Evolutionary conservation across 2,329 filamentous ascomycete species (phyloP).

Genomic region (Chalaropsis thielavioides): DNA sequence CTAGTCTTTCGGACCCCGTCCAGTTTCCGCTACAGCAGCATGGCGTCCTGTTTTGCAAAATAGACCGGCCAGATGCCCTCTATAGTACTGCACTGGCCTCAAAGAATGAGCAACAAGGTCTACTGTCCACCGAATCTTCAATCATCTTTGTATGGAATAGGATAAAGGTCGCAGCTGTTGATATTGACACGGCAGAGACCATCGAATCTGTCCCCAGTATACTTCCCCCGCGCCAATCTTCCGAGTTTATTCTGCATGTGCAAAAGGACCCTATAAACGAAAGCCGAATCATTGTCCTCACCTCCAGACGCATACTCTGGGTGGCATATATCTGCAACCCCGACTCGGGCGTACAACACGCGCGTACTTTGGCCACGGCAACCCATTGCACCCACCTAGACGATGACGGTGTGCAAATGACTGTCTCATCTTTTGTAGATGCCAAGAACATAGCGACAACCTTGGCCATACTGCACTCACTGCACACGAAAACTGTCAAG

Average conservation of each 20-base stretch:
- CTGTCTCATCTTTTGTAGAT: neutral
- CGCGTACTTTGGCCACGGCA: neutral
- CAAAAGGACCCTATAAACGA: slow-evolving; percentile 9
- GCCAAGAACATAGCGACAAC: neutral
- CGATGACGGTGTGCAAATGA: slow-evolving; percentile 11
- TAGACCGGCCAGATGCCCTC: neutral
- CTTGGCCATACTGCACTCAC: slow-evolving; percentile 4
- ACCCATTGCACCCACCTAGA: neutral
- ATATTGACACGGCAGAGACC: slow-evolving; percentile 3
- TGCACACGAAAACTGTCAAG: slow-evolving; percentile 1
- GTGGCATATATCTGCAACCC: slow-evolving; percentile 8
- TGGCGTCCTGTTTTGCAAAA: slow-evolving; percentile 29
- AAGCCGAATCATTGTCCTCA: slow-evolving; percentile 16
- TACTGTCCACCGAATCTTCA: neutral
- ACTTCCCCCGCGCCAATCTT: neutral
- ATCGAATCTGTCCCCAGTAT: slow-evolving; percentile 9
- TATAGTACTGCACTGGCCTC: neutral
- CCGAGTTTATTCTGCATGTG: slow-evolving; percentile 15
- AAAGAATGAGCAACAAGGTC: neutral
- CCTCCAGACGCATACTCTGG: slow-evolving; percentile 14
- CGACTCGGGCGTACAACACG: neutral
- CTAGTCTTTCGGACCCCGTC: slow-evolving; percentile 24
- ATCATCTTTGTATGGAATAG: slow-evolving; percentile 17
- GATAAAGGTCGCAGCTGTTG: slow-evolving; percentile 7
- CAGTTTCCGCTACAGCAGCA: slow-evolving; percentile 27